phyloP scores from a whole-genome alignment of 768 basidiomycete genomes.

The Termitomyces sp. region DNA sequence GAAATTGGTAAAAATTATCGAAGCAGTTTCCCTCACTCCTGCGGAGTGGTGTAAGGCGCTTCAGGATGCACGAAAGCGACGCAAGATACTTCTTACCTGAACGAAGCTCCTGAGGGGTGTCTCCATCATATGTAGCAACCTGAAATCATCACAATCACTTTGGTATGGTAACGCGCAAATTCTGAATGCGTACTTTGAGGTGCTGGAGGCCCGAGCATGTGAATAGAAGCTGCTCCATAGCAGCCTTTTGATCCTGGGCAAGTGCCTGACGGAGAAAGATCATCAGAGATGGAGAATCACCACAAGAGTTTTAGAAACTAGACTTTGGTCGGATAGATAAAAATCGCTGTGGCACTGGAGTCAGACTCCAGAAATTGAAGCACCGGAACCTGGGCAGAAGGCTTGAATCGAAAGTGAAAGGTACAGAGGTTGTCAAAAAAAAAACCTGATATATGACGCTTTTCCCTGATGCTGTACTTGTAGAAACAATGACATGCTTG shows the following conservation, averaged over 20 bases:
- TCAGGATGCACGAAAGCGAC: background rate
- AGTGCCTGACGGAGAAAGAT: constrained; percentile 48
- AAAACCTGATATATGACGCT: constrained; percentile 80
- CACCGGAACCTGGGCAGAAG: constrained; percentile 54
- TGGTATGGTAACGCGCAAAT: background rate
- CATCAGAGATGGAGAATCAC: background rate
- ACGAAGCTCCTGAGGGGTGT: constrained; percentile 70
- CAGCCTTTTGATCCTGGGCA: constrained; percentile 80
- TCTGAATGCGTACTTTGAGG: constrained; percentile 34
- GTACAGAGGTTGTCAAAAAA: background rate
- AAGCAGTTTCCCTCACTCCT: constrained; percentile 70
- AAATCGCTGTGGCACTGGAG: constrained; percentile 59
- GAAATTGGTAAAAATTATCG: constrained; percentile 87
- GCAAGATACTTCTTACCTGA: constrained; percentile 33
- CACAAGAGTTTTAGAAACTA: background rate
- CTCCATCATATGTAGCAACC: constrained; percentile 84
- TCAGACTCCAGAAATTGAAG: constrained; percentile 62
- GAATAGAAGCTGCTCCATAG: constrained; percentile 61
- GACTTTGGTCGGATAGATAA: constrained; percentile 88
- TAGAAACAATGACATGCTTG: constrained; percentile 81
- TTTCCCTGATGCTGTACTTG: constrained; percentile 87
- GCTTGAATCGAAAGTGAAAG: background rate
- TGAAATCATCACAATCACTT: constrained; percentile 13
- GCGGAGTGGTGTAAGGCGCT: background rate
- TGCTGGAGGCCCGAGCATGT: constrained; percentile 59